phyloP scores from a whole-genome alignment of 345 rosid species.

The Isatis tinctoria region DNA sequence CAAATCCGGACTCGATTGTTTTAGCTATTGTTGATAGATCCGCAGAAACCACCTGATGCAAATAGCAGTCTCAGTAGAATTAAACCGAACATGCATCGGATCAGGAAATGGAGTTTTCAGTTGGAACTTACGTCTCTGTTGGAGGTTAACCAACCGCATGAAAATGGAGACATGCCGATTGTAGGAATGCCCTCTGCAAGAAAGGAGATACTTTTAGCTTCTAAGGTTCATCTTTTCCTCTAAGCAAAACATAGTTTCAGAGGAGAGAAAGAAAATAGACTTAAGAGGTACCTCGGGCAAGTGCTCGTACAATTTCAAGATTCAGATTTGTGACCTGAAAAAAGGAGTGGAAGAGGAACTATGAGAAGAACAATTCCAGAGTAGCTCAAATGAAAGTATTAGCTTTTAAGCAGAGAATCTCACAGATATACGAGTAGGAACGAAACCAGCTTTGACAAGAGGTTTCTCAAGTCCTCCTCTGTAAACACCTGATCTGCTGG shows the following conservation, averaged over 20 bases:
- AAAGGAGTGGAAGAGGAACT: not conserved
- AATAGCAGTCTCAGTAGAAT: not conserved
- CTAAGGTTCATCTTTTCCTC: not conserved
- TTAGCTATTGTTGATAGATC: conserved; percentile 57
- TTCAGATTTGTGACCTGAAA: conserved; percentile 79
- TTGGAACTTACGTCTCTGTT: conserved; percentile 59
- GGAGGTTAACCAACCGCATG: conserved; percentile 73
- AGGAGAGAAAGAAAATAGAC: not conserved
- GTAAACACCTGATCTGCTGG: conserved; percentile 90
- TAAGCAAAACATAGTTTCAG: not conserved
- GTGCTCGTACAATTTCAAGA: conserved; percentile 88
- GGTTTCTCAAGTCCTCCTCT: conserved; percentile 76
- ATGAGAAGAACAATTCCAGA: not conserved
- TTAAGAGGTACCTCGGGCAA: conserved; percentile 66
- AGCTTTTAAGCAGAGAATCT: conserved; percentile 7
- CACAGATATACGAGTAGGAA: conserved; percentile 90
- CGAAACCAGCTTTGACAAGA: conserved; percentile 86
- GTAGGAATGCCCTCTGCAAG: conserved; percentile 90
- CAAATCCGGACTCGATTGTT: conserved; percentile 69
- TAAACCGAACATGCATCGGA: not conserved
- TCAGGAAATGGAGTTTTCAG: not conserved
- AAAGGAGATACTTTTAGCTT: conserved; percentile 20
- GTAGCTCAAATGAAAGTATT: not conserved
- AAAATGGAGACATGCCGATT: conserved; percentile 80
- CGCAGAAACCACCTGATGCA: conserved; percentile 58